Evolutionary conservation across 345 rosid genomes (phyloP).

Genomic region (Sonneratia alba): DNA sequence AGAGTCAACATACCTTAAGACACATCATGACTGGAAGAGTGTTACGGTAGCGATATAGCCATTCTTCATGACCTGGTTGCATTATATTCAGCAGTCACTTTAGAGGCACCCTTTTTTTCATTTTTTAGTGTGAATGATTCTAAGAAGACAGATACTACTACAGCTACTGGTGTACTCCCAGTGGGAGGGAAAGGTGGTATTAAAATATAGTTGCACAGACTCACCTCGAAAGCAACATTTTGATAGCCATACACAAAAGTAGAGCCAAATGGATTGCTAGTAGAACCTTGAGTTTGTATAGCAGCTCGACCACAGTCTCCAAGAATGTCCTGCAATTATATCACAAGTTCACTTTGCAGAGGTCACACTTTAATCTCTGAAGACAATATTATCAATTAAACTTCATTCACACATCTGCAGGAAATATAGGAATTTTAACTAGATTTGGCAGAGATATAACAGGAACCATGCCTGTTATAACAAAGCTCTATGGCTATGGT

Average conservation of each 20-base stretch:
- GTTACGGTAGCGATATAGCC: constrained; percentile 83
- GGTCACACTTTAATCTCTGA: neutral
- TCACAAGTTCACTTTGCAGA: neutral
- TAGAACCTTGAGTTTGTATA: constrained; percentile 92
- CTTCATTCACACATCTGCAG: neutral
- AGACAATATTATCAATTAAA: neutral
- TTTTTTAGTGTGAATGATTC: neutral
- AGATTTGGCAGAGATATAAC: too few relatives aligned
- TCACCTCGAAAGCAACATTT: constrained; percentile 92
- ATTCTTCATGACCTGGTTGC: constrained; percentile 87
- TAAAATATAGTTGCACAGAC: neutral
- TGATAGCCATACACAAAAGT: constrained; percentile 93
- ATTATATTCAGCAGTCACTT: neutral
- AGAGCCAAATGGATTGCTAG: constrained; percentile 91
- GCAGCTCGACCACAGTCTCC: constrained; percentile 98
- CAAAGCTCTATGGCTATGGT: too few relatives aligned
- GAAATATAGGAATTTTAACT: too few relatives aligned
- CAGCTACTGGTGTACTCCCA: neutral
- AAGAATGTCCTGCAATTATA: constrained; percentile 56
- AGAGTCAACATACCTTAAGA: constrained; percentile 8
- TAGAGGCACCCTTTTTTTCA: neutral
- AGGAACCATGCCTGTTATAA: too few relatives aligned
- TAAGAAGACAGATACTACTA: neutral
- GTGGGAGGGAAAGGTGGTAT: neutral
- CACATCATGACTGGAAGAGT: constrained; percentile 65